Percentiles rank a stretch among this genome's conserved stretches.
phyloP scores from a whole-genome alignment of 192 early-diverging fungal species.

The Dissophora globulifera region DNA sequence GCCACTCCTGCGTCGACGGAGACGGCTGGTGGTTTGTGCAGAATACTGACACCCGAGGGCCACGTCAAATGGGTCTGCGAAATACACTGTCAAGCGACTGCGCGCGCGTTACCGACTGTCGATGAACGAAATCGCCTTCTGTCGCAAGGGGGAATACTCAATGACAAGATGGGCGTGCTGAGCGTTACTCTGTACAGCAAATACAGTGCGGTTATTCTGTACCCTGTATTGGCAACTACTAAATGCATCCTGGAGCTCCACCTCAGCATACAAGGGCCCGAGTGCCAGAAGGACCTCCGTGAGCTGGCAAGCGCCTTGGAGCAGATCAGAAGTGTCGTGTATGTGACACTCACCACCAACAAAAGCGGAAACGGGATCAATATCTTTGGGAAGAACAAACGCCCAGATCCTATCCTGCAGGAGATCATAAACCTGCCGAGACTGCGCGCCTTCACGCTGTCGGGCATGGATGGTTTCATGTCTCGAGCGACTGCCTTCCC shows the following conservation, averaged over 20 bases:
- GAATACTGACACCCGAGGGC: not conserved
- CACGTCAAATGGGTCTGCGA: slow-evolving; percentile 1
- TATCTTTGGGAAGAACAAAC: not conserved
- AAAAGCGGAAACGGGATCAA: not conserved
- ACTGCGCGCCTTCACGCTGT: not conserved
- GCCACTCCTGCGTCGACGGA: no score
- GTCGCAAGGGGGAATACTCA: not conserved
- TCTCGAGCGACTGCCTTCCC: not conserved
- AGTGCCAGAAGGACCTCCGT: not conserved
- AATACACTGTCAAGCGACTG: not conserved
- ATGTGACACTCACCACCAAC: not conserved
- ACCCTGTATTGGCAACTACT: not conserved
- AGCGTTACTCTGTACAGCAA: not conserved
- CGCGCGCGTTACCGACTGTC: not conserved
- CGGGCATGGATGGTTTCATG: not conserved
- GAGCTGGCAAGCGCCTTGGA: not conserved
- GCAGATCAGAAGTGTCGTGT: slow-evolving; percentile 1
- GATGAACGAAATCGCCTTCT: not conserved
- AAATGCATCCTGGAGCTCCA: not conserved
- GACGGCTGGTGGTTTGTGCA: not conserved
- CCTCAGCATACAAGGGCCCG: not conserved
- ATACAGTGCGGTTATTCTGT: not conserved
- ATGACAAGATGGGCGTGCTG: not conserved
- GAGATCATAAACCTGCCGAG: not conserved
- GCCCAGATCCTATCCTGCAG: not conserved